Conservation (phyloP, 345 rosid genomes). For the Erodium maritimum region DNA sequence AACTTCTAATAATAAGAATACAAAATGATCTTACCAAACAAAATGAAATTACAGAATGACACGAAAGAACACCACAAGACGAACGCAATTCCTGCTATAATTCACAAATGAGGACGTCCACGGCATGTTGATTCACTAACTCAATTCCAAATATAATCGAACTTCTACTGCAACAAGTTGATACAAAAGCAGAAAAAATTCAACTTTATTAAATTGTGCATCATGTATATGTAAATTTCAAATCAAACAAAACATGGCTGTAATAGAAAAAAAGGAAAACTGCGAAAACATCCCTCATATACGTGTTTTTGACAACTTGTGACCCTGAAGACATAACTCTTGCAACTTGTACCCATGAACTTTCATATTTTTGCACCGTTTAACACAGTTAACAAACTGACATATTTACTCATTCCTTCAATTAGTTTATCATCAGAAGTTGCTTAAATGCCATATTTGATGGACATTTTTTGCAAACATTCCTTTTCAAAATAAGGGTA, state of each 20-base stretch:
- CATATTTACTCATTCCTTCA: no score
- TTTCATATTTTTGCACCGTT: no score
- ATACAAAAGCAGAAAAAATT: not conserved
- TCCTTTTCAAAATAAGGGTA: no score
- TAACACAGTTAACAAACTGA: no score
- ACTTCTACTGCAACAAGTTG: not conserved
- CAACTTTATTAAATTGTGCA: not conserved
- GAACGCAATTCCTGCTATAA: slow-evolving; percentile 47
- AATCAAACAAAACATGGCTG: not conserved
- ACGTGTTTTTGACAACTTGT: no score
- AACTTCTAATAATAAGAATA: not conserved
- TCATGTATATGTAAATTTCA: not conserved
- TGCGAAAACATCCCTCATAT: no score
- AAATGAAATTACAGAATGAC: slow-evolving; percentile 53
- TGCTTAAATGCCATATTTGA: no score
- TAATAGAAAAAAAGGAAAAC: no score
- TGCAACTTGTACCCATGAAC: no score
- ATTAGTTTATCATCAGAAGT: no score
- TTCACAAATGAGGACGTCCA: slow-evolving; percentile 58
- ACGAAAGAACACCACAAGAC: slow-evolving; percentile 64
- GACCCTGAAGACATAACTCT: no score
- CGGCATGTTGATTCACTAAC: slow-evolving; percentile 49
- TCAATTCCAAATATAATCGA: slow-evolving; percentile 8
- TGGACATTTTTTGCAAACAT: no score
- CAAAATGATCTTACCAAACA: slow-evolving; percentile 22